phyloP scores from a whole-genome alignment of 2,329 filamentous ascomycete genomes.

The Sporothrix protearum region DNA sequence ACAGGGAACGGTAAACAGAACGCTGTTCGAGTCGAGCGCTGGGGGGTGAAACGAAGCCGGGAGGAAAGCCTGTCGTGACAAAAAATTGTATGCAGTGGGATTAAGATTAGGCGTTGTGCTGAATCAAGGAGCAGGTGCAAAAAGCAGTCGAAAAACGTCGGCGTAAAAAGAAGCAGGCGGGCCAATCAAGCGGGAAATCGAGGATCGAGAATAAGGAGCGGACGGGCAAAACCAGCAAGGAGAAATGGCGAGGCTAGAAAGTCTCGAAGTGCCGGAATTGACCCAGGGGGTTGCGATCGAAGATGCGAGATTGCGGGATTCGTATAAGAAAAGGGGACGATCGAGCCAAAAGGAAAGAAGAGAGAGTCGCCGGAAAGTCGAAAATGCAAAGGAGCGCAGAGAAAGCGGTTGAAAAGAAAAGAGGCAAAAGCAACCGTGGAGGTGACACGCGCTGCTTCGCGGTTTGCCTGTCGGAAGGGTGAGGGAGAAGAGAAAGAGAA shows the following conservation, averaged over 20 bases:
- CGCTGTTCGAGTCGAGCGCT: not conserved
- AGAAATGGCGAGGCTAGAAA: conserved; percentile 35
- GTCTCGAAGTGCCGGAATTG: conserved; percentile 52
- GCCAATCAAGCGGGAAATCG: not conserved
- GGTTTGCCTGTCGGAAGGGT: not conserved
- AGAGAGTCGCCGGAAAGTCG: conserved; percentile 17
- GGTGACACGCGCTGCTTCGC: conserved; percentile 14
- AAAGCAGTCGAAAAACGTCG: conserved; percentile 6
- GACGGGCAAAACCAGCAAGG: conserved; percentile 56
- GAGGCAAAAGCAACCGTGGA: conserved; percentile 22
- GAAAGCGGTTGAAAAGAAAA: conserved; percentile 10
- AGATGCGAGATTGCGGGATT: not conserved
- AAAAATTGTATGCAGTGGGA: not conserved
- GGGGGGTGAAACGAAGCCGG: not conserved
- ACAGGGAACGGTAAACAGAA: not conserved
- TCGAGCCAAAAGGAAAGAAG: conserved; percentile 4
- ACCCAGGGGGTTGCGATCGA: conserved; percentile 40
- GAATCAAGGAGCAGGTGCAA: not conserved
- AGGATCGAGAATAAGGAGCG: conserved; percentile 47
- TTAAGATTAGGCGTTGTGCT: not conserved
- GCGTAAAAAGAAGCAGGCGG: not conserved
- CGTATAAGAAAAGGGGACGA: conserved; percentile 29
- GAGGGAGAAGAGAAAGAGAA: conserved; percentile 5
- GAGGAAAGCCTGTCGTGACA: not conserved
- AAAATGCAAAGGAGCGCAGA: not conserved